Evolutionary conservation across 192 early-diverging fungal species (phyloP).

Genomic region (Coemansia furcata): DNA sequence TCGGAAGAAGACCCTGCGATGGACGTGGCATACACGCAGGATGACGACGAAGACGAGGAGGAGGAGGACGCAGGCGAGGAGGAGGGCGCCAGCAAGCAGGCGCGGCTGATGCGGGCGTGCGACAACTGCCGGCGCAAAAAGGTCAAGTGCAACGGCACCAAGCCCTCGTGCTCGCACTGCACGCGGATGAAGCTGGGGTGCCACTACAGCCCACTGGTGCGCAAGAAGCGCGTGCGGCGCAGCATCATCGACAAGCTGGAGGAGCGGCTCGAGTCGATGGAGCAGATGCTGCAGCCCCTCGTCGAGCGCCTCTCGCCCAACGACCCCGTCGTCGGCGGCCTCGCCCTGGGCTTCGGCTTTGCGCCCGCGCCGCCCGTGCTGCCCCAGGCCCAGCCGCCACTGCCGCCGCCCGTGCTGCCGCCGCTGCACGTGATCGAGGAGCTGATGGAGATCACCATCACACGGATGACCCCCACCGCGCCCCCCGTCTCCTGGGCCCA

Average conservation of each 20-base stretch:
- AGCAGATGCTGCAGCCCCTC: constrained; percentile 55
- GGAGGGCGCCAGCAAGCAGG: constrained; percentile 29
- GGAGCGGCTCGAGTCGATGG: constrained; percentile 51
- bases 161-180: constrained; percentile 53
- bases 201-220: constrained; percentile 55
- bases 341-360: constrained; percentile 41
- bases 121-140: constrained; percentile 55
- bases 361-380: constrained; percentile 29
- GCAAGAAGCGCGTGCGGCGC: constrained; percentile 54
- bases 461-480: constrained; percentile 34
- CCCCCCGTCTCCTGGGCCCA: constrained; percentile 38
- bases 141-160: constrained; percentile 54
- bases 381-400: constrained; percentile 6
- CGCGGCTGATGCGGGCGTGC: constrained; percentile 53
- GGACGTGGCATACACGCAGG: constrained; percentile 13
- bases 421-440: constrained; percentile 42
- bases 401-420: constrained; percentile 21
- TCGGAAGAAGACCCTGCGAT: constrained; percentile 6
- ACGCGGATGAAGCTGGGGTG: constrained; percentile 50
- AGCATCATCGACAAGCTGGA: constrained; percentile 54
- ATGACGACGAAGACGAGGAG: constrained; percentile 13
- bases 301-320: constrained; percentile 51
- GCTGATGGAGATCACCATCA: constrained; percentile 44
- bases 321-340: constrained; percentile 38
- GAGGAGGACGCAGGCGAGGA: constrained; percentile 11